These are phyloP conservation scores for Fusarium phyllophilum DNA, from an alignment of 2,329 filamentous ascomycete species.

Conservation along the genomic window DNA sequence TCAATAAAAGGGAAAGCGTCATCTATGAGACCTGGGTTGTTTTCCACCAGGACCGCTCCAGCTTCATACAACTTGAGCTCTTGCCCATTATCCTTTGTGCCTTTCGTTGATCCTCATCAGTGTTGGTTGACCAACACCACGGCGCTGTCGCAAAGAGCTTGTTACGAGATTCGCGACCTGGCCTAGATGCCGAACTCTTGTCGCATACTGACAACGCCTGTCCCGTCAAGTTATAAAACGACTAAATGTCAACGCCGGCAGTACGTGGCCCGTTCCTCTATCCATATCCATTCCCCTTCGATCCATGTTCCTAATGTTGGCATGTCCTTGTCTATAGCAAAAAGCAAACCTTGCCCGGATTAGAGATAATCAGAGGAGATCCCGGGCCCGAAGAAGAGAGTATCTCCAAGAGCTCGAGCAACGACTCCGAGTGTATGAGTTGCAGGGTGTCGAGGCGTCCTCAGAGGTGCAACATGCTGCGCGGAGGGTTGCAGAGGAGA, in stretches of 20 bases:
- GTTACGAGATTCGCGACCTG: slow-evolving; percentile 21
- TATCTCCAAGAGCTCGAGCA: slow-evolving; percentile 77
- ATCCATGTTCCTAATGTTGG: slow-evolving; percentile 31
- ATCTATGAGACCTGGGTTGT: slow-evolving; percentile 26
- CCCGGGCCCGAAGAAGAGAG: slow-evolving; percentile 78
- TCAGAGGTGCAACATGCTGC: slow-evolving; percentile 78
- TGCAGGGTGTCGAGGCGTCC: slow-evolving; percentile 73
- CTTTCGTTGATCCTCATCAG: slow-evolving; percentile 15
- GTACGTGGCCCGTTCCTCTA: slow-evolving; percentile 39
- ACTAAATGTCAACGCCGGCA: slow-evolving; percentile 48
- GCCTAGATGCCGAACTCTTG: slow-evolving; percentile 37
- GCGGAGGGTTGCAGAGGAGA: slow-evolving; percentile 74
- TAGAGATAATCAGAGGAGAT: slow-evolving; percentile 80
- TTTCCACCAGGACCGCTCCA: slow-evolving; percentile 28
- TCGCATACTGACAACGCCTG: slow-evolving; percentile 19
- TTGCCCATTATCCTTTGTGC: slow-evolving; percentile 9
- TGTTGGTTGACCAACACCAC: slow-evolving; percentile 10
- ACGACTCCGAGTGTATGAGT: slow-evolving; percentile 68
- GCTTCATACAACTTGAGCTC: slow-evolving; percentile 26
- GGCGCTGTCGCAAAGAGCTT: slow-evolving; percentile 14
- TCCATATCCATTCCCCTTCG: slow-evolving; percentile 5
- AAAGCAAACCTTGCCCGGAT: slow-evolving; percentile 64
- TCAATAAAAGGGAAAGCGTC: slow-evolving; percentile 42
- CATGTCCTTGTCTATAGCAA: slow-evolving; percentile 44
- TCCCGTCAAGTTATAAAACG: slow-evolving; percentile 35